These are phyloP conservation scores for Rhododendron kiyosumense DNA, from an alignment of 148 eudicot genomes.

Conservation along the genomic window DNA sequence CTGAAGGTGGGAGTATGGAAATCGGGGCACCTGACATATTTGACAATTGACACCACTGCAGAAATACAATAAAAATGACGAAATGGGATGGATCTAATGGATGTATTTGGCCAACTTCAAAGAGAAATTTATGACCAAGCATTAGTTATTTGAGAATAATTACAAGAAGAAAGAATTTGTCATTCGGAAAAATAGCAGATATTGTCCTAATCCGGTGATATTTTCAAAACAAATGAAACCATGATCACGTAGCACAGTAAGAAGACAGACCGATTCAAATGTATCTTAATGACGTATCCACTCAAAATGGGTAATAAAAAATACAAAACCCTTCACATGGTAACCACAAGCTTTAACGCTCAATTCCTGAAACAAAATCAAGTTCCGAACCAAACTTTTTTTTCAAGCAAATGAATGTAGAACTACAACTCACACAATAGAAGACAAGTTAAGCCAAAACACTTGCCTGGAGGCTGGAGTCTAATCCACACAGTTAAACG, in stretches of 20 bases:
- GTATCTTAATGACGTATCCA: background rate
- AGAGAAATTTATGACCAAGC: background rate
- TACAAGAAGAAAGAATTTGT: no score
- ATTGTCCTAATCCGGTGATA: background rate
- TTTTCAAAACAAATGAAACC: background rate
- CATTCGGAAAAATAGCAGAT: background rate
- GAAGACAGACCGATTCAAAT: background rate
- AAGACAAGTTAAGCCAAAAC: background rate
- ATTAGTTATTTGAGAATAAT: background rate
- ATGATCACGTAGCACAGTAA: background rate
- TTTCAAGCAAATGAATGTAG: background rate
- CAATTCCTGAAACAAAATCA: background rate
- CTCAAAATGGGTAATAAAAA: background rate
- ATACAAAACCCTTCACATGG: background rate
- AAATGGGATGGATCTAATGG: background rate
- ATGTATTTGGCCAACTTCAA: background rate
- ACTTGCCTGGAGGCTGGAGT: no score
- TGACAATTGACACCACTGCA: no score
- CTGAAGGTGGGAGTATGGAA: no score
- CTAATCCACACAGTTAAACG: background rate
- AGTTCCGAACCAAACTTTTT: background rate
- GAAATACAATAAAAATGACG: background rate
- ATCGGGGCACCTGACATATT: no score
- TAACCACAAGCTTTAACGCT: background rate
- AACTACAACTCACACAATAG: background rate